Evolutionary conservation across 106 monocot species (phyloP), one percentile per base, ranked within the genome.

Genomic region (Dendrobium nobile): DNA sequence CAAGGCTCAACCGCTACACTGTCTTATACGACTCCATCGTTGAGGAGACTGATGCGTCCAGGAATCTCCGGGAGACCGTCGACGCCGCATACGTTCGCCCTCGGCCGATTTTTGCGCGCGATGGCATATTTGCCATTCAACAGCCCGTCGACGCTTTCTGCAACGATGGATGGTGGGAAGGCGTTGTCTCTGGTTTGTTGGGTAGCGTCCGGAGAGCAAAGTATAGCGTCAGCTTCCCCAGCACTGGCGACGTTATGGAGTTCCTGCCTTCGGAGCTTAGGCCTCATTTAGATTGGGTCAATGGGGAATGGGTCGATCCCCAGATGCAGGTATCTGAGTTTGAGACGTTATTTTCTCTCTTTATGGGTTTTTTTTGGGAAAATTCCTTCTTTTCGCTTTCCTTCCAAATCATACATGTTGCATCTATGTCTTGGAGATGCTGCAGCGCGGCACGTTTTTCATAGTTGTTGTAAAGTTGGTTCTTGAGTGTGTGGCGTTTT

Each of bases 101-200:
- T 41, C 84, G 84, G 33, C 86, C 84, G 7, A 79, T 80, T 27
- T n/a, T 6, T 2, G 9, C 27, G 24, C 40, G 67, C 59, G 61
- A 20, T 43, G 72, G 44, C 75, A 28, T 6, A 48, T 78, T 84
- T 59, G 40, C 22, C n/a, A 31, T 87, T 26, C 33, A 84, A 31
- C 85, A 86, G 75, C 4, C 4, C 44, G 88, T 93, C 55, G 93
- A 93, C 33, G 93, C 83, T 55, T 84, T 75, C 80, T 64, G 82
- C 87, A 87, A 88, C 20, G 93, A 88, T 44, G 88, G 87, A 42
- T 93, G 93, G 93, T 90, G 90, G 93, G 22, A 37, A 33, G 93
- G 90, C 41, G 73, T 78, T 17, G 84, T 88, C 45, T 56, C 75
- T 28, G 43, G 74, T 19, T 41, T 20, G 72, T 44, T 37, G 48